These are phyloP conservation scores for Vinca minor DNA, from an alignment of 257 asterid species.

Conservation along the genomic window DNA sequence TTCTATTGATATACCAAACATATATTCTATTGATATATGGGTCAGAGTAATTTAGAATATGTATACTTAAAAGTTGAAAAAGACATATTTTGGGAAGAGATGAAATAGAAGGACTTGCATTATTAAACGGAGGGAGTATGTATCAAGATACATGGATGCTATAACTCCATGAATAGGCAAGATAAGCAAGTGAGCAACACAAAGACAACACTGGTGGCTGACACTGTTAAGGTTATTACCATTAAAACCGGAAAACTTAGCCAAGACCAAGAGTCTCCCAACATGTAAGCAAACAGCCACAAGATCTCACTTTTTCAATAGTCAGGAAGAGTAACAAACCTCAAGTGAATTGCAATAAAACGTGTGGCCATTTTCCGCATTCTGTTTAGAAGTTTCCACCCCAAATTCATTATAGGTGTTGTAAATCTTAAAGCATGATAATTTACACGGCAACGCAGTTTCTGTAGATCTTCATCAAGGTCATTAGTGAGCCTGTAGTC, in stretches of 20 bases:
- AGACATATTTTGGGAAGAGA: too few relatives aligned
- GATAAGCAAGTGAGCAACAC: neutral
- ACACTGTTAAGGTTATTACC: neutral
- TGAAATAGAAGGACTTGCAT: too few relatives aligned
- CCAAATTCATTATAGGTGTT: slow-evolving; percentile 67
- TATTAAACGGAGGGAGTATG: too few relatives aligned
- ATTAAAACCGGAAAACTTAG: neutral
- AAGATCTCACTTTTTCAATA: neutral
- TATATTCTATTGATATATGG: too few relatives aligned
- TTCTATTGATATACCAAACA: too few relatives aligned
- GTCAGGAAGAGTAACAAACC: slow-evolving; percentile 39
- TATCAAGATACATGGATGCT: neutral
- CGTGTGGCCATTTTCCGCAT: slow-evolving; percentile 82
- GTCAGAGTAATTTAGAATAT: too few relatives aligned
- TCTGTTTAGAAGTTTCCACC: slow-evolving; percentile 66
- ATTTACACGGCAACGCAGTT: slow-evolving; percentile 88
- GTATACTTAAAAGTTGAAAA: too few relatives aligned
- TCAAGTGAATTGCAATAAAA: slow-evolving; percentile 85
- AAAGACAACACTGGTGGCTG: neutral
- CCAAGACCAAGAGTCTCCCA: neutral
- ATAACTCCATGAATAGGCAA: neutral
- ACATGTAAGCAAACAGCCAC: neutral
- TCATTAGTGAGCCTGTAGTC: slow-evolving; percentile 92
- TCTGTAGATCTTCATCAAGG: slow-evolving; percentile 80
- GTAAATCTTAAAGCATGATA: slow-evolving; percentile 91